Evolutionary conservation across 306 rosid genomes (phyloP), one percentile per base, ranked within the genome.

Genomic region (Inga oerstediana): DNA sequence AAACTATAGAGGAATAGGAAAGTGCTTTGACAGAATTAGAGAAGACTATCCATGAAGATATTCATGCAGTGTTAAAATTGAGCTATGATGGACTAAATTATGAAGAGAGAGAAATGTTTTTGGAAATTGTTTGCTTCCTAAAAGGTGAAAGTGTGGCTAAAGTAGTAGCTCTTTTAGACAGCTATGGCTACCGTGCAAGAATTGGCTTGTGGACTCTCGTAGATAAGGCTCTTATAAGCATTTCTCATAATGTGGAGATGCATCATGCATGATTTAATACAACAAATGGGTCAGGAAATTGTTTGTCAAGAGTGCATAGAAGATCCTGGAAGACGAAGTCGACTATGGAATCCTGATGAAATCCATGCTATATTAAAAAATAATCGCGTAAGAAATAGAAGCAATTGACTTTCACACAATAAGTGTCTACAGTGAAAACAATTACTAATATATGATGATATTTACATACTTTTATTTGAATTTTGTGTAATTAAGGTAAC

Each of bases 181-280:
- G n/a, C 37, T 79, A 69, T 79, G 80, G 80, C 48, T 79, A 74
- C 77, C 61, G 41, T 67, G 77, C 78, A 3, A 7, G 0, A 4
- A 32, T 44, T 58, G 80, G 39, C 39, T 37, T 37, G 39, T 4
- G 39, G 39, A 37, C 39, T 7, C 73, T 85, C 4, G 3, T 35
- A 15, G 81, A 74, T 3, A 85, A 67, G 43, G 80, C 77, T 32
- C 84, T 84, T 15, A 44, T 84, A 43, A 74, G 66, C 46, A 8
- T 44, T 44, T 9, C 3, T 44, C 11, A 8, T 44, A 0, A 7
- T 44, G 46, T 44, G 11, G 10, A 10, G 46, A 24, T 24, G 27
- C 46, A 44, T 44, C 12, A 24, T 24, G 27, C 46, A 44, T 44
- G 46, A 44, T 44, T 44, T 44, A 8, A 44, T 46, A 10, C 59